These are phyloP conservation scores for Plasmodium coatneyi DNA, from an alignment of 169 alveolate species.

Conservation along the genomic window DNA sequence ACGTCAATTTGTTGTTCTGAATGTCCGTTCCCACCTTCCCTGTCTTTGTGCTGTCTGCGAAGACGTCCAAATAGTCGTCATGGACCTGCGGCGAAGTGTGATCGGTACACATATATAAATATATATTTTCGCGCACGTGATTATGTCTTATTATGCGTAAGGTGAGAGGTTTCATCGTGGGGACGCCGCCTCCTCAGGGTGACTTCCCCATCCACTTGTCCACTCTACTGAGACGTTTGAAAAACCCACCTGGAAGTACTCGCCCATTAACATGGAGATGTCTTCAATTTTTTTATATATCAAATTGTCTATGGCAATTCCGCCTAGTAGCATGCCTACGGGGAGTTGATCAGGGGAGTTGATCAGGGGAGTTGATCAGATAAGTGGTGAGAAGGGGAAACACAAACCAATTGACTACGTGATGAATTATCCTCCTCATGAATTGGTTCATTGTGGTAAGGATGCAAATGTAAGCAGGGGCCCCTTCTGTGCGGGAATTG, in stretches of 20 bases:
- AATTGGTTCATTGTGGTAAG: no score
- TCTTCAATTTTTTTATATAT: conserved; percentile 79
- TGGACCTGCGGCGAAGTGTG: conserved; percentile 74
- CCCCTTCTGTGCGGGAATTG: neutral
- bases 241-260: conserved; percentile 79
- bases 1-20: conserved; percentile 83
- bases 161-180: neutral
- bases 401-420: neutral
- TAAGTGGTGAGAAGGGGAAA: neutral
- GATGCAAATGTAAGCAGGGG: neutral
- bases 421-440: neutral
- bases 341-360: neutral
- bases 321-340: conserved; percentile 82
- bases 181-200: neutral
- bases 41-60: conserved; percentile 75
- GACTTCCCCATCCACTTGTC: neutral
- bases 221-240: neutral
- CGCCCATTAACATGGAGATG: conserved; percentile 80
- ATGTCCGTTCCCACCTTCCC: conserved; percentile 87
- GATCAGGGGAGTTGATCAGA: neutral
- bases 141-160: neutral
- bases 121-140: neutral
- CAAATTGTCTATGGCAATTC: conserved; percentile 76
- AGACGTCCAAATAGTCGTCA: conserved; percentile 83
- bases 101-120: no score